Evolutionary conservation across 495 filamentous ascomycete species (phyloP), one percentile per base, ranked within the genome.

Genomic region (Podospora tetraspora): DNA sequence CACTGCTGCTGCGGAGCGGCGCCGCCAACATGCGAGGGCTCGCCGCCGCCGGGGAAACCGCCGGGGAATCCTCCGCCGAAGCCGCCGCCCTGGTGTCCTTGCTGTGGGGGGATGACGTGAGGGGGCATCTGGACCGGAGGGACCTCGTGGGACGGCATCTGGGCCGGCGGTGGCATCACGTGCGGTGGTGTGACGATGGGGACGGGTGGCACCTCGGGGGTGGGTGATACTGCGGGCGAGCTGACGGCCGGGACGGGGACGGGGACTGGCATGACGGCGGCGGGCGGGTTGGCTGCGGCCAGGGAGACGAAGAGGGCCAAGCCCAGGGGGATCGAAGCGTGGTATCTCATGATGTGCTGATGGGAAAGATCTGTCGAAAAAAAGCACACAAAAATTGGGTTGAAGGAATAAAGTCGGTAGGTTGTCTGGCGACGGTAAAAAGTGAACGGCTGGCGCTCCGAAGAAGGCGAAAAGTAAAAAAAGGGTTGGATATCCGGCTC

Each of bases 391-490:
- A 60, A 63, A 64, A 6, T 19, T 11, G 59, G 21, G 13, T 63
- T 23, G 37, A 69, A 64, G 66, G 60, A 68, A 63, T 68, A 63
- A 68, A 68, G 66, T 59, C 13, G 57, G 13, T 67, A 67, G 22
- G 30, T 16, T 22, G 60, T 59, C 57, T 66, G 29, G 13, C 21
- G 58, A 23, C 22, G 63, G 25, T 25, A 43, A 63, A 64, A 63
- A 69, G 67, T 64, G 67, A 69, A 69, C 67, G 67, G 43, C 67
- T 69, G 11, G 67, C 67, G 67, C 67, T 69, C 67, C 56, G 66
- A 68, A 68, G 66, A 68, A 67, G 59, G 52, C 63, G 58, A 57
- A 52, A 52, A n/a, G 24, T 29, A 58, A 68, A 68, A 58, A 68
- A 62, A 16, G 25, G 57, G 65, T 43, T 34, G 59, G 57, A 61